Base-by-base conservation (phyloP, 306 rosid species). In the Dryas alaskensis region DNA sequence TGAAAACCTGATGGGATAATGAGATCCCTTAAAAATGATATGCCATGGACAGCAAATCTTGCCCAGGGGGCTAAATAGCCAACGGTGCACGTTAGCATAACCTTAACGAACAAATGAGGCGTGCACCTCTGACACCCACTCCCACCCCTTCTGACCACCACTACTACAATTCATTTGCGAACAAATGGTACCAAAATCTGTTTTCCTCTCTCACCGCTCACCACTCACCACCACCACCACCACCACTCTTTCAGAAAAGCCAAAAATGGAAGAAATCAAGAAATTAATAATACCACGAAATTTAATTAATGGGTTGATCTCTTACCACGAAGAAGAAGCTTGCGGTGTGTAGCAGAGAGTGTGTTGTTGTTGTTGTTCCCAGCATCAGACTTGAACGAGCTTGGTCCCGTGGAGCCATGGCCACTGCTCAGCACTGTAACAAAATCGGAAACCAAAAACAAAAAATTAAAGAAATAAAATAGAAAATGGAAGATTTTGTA, bases 241-340 rank as follows among this genome's bases (percentile, higher is more conserved):
- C 54, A 27, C 8, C 70, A 45, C 37, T 10, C n/a, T n/a, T 19
- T 19, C 5, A 72, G 27, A 61, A 40, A 61, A 27, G 10, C 6
- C 42, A 14, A 10, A 9, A 62, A 12, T 16, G 6, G 43, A 45
- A 14, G 7, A 37, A 9, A 42, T 62, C 49, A 57, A 62, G 58
- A 47, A 78, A 14, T 19, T 10, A 5, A 3, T 60, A 22, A 59
- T 1, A 0, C 37, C 6, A 48, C 5, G 31, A 25, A 27, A 25
- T 25, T 27, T 31, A 11, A 27, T 27, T 60, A 60, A 31, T 60
- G 10, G 0, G 43, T 6, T 60, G 65, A 40, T 62, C 22, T 44
- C 83, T 76, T 86, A 64, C 79, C 64, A 27, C 44, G 80, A 73
- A 71, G 48, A 39, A 86, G 87, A 67, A 94, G 97, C 67, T 86